Conservation (phyloP, 208 protist genomes). For the Novymonas esmeraldas region DNA sequence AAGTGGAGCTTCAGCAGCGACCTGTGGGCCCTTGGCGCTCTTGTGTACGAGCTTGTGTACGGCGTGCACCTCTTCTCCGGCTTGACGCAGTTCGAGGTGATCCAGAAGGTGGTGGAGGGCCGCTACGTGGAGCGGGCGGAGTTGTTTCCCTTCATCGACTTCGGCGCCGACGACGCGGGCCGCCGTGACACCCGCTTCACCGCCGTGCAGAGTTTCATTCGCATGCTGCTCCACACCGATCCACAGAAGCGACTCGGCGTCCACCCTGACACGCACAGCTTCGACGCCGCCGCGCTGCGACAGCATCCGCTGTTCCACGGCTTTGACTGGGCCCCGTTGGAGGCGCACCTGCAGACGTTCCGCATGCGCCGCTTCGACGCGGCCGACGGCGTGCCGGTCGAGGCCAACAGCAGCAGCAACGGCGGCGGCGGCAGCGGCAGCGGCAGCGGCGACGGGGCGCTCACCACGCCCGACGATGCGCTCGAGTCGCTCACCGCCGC, state of each 20-base stretch:
- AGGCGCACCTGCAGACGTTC: constrained; percentile 55
- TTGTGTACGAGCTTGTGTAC: constrained; percentile 93
- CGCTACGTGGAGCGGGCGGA: constrained; percentile 16
- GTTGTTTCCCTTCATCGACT: constrained; percentile 56
- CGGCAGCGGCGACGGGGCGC: too few relatives aligned
- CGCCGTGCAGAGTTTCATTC: constrained; percentile 72
- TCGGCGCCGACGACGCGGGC: constrained; percentile 14
- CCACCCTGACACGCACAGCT: constrained; percentile 40
- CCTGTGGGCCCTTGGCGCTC: constrained; percentile 94
- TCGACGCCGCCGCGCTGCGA: constrained; percentile 64
- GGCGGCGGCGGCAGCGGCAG: not conserved
- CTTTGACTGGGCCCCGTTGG: constrained; percentile 69
- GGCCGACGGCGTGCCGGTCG: too few relatives aligned
- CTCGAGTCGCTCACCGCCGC: constrained; percentile 16
- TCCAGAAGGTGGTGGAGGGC: constrained; percentile 72
- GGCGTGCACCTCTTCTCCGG: constrained; percentile 86
- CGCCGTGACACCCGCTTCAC: constrained; percentile 31
- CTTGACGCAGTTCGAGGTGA: constrained; percentile 63
- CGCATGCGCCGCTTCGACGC: constrained; percentile 26
- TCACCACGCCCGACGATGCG: not conserved
- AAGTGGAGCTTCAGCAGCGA: constrained; percentile 94
- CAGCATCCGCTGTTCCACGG: constrained; percentile 71
- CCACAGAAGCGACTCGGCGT: constrained; percentile 77
- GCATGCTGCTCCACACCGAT: constrained; percentile 59
- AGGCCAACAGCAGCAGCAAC: not conserved